These are phyloP conservation scores for Knufia petricola DNA, from an alignment of 2,329 filamentous ascomycete genomes.

Conservation along the genomic window DNA sequence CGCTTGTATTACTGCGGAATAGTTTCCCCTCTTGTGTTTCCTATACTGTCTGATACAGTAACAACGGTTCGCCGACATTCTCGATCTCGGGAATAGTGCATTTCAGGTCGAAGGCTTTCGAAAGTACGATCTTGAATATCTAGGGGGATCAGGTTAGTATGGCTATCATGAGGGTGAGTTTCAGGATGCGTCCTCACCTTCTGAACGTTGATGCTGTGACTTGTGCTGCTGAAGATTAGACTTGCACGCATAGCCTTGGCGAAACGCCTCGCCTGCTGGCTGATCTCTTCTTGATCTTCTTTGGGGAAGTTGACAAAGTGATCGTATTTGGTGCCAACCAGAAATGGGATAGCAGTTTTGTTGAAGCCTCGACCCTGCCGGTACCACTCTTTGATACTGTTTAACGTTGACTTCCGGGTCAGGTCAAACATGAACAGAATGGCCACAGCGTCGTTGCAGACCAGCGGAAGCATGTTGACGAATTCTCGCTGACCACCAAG, in stretches of 20 bases:
- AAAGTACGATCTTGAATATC: slow-evolving; percentile 99
- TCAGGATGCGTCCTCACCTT: slow-evolving; percentile 53
- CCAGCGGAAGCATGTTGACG: slow-evolving; percentile 98
- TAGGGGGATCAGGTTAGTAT: slow-evolving; percentile 30
- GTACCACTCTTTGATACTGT: slow-evolving; percentile 99
- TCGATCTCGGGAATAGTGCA: slow-evolving; percentile 99
- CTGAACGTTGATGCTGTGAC: slow-evolving; percentile 98
- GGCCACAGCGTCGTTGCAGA: slow-evolving; percentile 96
- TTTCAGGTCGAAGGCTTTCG: slow-evolving; percentile 96
- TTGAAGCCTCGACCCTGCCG: slow-evolving; percentile 95
- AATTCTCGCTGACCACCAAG: slow-evolving; percentile 95
- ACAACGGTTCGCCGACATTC: slow-evolving; percentile 87
- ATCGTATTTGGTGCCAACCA: slow-evolving; percentile 97
- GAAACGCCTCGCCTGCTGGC: slow-evolving; percentile 88
- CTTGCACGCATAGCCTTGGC: slow-evolving; percentile 97
- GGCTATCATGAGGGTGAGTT: slow-evolving; percentile 7
- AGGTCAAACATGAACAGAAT: slow-evolving; percentile 99
- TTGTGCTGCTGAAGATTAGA: slow-evolving; percentile 96
- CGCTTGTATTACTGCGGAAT: background rate
- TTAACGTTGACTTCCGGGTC: slow-evolving; percentile 93
- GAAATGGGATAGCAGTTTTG: slow-evolving; percentile 97
- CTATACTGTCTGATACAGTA: slow-evolving; percentile 66
- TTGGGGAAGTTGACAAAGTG: slow-evolving; percentile 98
- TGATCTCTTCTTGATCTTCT: slow-evolving; percentile 97
- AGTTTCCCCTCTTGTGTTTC: background rate